Evolutionary conservation across 2,329 filamentous ascomycete species (phyloP).

Genomic region (Xylaria sp.): DNA sequence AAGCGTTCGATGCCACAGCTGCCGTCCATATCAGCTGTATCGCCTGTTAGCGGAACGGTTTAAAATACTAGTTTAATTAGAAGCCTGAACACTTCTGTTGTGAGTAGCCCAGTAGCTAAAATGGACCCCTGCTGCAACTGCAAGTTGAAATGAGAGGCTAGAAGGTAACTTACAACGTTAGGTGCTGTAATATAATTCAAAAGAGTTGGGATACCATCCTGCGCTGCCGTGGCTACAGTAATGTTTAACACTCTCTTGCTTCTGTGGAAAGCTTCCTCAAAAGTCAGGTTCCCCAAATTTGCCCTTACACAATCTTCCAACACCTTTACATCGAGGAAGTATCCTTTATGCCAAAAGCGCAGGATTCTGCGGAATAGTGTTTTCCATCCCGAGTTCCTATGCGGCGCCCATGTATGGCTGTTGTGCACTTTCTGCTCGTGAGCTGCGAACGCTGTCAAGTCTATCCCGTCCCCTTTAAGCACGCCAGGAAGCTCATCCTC

Average conservation of each 20-base stretch:
- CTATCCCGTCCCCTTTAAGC: conserved; percentile 78
- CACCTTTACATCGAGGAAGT: conserved; percentile 81
- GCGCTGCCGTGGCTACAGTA: conserved; percentile 77
- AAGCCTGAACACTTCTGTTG: too few relatives aligned
- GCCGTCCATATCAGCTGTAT: conserved; percentile 77
- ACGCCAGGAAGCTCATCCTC: conserved; percentile 82
- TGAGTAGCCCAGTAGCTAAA: too few relatives aligned
- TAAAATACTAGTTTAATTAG: too few relatives aligned
- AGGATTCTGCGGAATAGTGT: conserved; percentile 70
- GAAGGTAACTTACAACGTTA: conserved; percentile 72
- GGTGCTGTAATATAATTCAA: conserved; percentile 93
- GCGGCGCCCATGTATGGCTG: conserved; percentile 43
- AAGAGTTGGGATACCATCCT: conserved; percentile 78
- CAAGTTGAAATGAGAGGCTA: background rate
- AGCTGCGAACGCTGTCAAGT: conserved; percentile 76
- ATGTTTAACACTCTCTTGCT: conserved; percentile 92
- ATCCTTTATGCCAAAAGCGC: conserved; percentile 76
- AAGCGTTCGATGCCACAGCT: conserved; percentile 76
- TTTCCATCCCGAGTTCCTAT: conserved; percentile 52
- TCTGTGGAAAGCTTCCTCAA: conserved; percentile 86
- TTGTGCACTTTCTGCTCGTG: conserved; percentile 41
- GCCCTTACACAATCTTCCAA: conserved; percentile 82
- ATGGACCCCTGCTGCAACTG: background rate
- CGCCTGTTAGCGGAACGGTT: conserved; percentile 32
- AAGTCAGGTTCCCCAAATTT: conserved; percentile 88